Evolutionary conservation across 2,329 filamentous ascomycete genomes (phyloP).

Genomic region (Fusarium brachygibbosum): DNA sequence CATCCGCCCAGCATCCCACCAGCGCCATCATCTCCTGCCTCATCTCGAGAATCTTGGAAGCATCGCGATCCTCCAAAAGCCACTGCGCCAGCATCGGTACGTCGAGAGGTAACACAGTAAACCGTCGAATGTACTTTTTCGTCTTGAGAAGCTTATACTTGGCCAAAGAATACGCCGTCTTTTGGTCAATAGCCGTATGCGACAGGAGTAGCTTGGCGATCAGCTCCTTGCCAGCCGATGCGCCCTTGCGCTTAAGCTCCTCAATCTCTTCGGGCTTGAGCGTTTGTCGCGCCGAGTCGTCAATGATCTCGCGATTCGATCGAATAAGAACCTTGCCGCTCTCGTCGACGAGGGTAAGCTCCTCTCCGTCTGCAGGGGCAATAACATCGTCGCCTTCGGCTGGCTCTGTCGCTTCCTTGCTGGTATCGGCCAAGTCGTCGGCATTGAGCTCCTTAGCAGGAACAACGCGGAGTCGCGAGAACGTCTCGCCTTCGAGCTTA

Average conservation of each 20-base stretch:
- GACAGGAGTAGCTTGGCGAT: slow-evolving; percentile 94
- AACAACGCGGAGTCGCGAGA: slow-evolving; percentile 81
- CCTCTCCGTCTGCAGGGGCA: slow-evolving; percentile 55
- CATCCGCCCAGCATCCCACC: slow-evolving; percentile 89
- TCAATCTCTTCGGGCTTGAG: slow-evolving; percentile 83
- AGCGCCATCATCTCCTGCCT: slow-evolving; percentile 86
- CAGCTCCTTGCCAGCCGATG: slow-evolving; percentile 85
- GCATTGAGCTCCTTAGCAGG: slow-evolving; percentile 85
- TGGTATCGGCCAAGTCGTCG: slow-evolving; percentile 72
- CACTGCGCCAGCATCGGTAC: slow-evolving; percentile 81
- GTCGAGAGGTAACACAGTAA: slow-evolving; percentile 87
- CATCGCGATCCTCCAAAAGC: slow-evolving; percentile 83
- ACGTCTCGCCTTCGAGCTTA: slow-evolving; percentile 72
- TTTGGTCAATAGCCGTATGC: slow-evolving; percentile 91
- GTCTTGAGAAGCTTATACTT: slow-evolving; percentile 97
- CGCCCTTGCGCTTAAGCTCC: slow-evolving; percentile 78
- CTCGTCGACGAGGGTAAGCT: slow-evolving; percentile 61
- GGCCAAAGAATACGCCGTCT: slow-evolving; percentile 91
- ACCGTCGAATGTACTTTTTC: slow-evolving; percentile 91
- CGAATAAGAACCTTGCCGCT: slow-evolving; percentile 63
- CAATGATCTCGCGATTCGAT: slow-evolving; percentile 71
- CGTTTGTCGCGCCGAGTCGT: slow-evolving; percentile 77
- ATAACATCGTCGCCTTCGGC: slow-evolving; percentile 61
- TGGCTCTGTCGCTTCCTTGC: slow-evolving; percentile 56
- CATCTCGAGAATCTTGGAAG: slow-evolving; percentile 85